Base-by-base conservation (phyloP, 164 flowering plant genomes). In the Kingdonia uniflora region DNA sequence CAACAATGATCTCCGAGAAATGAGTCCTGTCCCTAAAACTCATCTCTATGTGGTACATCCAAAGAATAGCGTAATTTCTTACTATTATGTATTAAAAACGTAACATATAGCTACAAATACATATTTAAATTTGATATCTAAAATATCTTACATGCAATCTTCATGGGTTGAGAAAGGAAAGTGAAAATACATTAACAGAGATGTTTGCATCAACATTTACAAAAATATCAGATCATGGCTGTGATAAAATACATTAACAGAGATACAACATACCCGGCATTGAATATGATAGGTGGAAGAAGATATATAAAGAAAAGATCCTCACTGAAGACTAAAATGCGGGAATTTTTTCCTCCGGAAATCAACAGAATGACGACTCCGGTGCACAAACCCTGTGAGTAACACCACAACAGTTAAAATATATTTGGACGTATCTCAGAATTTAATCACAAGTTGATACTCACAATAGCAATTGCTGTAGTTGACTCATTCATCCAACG, bases 231-330 rank as follows among this genome's bases (percentile, higher is more conserved):
- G n/a, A 16, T 19, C 17, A 2, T 50, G 19, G 5, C 7, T 15
- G 6, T 15, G 20, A 29, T 25, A 50, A 50, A 5, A 19, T 3
- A 19, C 14, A 40, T 12, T 4, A 17, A 14, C 7, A 10, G 14
- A 14, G 48, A 15, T 11, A 52, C 26, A 63, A 63, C 66, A 55
- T 68, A 84, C 91, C 91, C 91, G 2, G 87, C 91, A 69, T 84
- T 84, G 41, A 84, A 80, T 38, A 84, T 80, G 19, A 83, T 83
- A 5, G 85, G 91, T 1, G 90, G 90, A 51, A 83, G 75, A 54
- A 83, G 77, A 68, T 83, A 83, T 50, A 83, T 83, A 23, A 83
- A 83, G 78, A 83, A 83, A 15, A 80, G 77, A 66, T 83, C 90
- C 72, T 83, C 90, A 57, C 84, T 80, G 63, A 83, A 83, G 26